Evolutionary conservation across 805 yeast species (phyloP), one percentile per base, ranked within the genome.

Genomic region (Zygosaccharomyces kombuchaensis): DNA sequence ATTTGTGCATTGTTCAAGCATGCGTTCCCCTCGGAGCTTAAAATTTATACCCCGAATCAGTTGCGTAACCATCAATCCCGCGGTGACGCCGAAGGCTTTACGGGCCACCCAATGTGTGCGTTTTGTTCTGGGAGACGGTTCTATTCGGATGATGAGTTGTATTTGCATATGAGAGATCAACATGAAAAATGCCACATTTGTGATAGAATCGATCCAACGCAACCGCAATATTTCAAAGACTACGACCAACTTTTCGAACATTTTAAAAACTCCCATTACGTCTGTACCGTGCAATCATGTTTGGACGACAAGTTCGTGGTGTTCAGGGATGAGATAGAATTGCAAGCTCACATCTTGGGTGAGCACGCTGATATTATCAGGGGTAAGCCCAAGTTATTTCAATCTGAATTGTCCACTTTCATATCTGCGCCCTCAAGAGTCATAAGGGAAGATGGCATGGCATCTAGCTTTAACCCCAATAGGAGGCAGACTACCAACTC

Each of bases 151-250:
- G 96, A 91, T 62, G 98, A 90, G 62, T 72, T 89, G 56, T 80
- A 78, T 52, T 66, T 81, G 26, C 99, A 93, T 65, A 76, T 90
- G 68, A 73, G 96, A 54, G 84, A 86, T 49, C 70, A 70, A 40
- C 99, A 93, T 65, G 96, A 90, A 61, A 80, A 82, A 53, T 93
- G 99, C 64, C 87, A 82, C 56, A 81, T 93, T 26, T 93, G 99
- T 69, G 95, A 89, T 54, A 82, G 78, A 60, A 63, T 74, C 2
- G 75, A 80, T 56, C 70, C 81, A 1, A 63, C 76, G 12, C 67
- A 71, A 22, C 95, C 95, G 0, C 82, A 79, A 54, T 89, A 86
- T 66, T 93, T 84, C 68, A 74, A 74, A 53, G 77, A 90, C 63
- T 91, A 91, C 60, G 84, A 84, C 36, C 72, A 79, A 32, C 71